A percentile compares a stretch with the other conserved stretches of the same genome.
Conservation (phyloP, 148 eudicot genomes). For the Cornus controversa region DNA sequence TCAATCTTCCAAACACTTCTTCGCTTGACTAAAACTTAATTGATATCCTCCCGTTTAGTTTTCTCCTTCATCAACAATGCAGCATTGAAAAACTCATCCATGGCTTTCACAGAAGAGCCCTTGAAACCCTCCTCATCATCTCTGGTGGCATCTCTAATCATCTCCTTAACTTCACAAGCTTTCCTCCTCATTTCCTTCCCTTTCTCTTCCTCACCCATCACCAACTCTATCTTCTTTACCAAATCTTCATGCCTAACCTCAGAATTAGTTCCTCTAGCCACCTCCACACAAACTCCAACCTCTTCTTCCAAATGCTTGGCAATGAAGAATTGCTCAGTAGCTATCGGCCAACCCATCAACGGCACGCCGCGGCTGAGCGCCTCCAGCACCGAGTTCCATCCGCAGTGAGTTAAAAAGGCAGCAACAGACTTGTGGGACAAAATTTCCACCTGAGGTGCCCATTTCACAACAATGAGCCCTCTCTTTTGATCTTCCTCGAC, state of each 20-base stretch:
- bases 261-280: constrained; percentile 46
- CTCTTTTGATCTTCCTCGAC: constrained; percentile 17
- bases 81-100: constrained; percentile 47
- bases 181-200: constrained; percentile 37
- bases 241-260: constrained; percentile 35
- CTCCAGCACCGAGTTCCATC: constrained; percentile 69
- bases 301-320: constrained; percentile 47
- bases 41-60: neutral
- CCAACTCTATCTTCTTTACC: constrained; percentile 39
- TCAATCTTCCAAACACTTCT: too few species aligned
- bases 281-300: constrained; percentile 52
- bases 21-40: too few species aligned
- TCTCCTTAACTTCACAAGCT: constrained; percentile 28
- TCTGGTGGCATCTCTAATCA: constrained; percentile 34
- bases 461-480: constrained; percentile 41
- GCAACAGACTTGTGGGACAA: constrained; percentile 42
- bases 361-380: constrained; percentile 50
- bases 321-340: constrained; percentile 57
- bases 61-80: constrained; percentile 26
- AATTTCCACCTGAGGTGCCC: constrained; percentile 66
- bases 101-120: constrained; percentile 51
- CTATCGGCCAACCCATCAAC: constrained; percentile 63
- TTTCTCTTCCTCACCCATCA: constrained; percentile 40
- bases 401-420: constrained; percentile 53
- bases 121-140: constrained; percentile 29